Evolutionary conservation across 768 basidiomycete species (phyloP).

Genomic region (Boletus fagicola): DNA sequence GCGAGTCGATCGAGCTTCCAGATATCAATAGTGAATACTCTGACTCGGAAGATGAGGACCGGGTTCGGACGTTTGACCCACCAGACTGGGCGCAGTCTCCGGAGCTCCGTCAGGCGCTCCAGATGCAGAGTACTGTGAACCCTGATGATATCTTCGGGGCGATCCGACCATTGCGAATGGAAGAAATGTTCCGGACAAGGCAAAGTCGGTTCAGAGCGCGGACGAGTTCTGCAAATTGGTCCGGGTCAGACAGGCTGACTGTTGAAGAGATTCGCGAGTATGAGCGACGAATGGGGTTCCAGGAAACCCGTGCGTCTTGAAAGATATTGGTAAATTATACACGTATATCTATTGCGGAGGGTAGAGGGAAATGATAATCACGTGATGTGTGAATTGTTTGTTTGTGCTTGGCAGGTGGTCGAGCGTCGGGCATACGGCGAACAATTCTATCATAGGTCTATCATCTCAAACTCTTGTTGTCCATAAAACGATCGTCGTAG

Average conservation of each 20-base stretch:
- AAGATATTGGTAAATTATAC: conserved; percentile 9
- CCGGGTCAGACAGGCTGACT: conserved; percentile 85
- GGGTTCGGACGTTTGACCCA: conserved; percentile 66
- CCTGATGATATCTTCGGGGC: conserved; percentile 91
- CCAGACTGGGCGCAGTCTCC: conserved; percentile 94
- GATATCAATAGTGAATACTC: conserved; percentile 98
- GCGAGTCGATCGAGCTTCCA: conserved; percentile 86
- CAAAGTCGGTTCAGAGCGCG: conserved; percentile 83
- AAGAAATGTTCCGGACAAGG: conserved; percentile 83
- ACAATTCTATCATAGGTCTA: conserved; percentile 25
- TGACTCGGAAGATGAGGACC: conserved; percentile 89
- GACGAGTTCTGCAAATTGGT: conserved; percentile 95
- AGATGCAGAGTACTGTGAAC: conserved; percentile 82
- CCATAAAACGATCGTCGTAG: conserved; percentile 33
- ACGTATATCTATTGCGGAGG: not conserved
- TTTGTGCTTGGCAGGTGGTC: conserved; percentile 18
- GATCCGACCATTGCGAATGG: conserved; percentile 84
- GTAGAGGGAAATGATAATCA: conserved; percentile 5
- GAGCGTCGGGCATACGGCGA: conserved; percentile 18
- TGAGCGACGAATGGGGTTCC: conserved; percentile 87
- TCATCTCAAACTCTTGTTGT: conserved; percentile 30
- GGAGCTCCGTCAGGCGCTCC: conserved; percentile 72
- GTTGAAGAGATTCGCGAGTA: conserved; percentile 84
- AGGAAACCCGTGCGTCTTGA: conserved; percentile 29
- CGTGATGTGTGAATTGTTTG: conserved; percentile 24